A percentile compares a stretch with the other conserved stretches of the same genome.
These are phyloP conservation scores for Psilocybe azurescens DNA, from an alignment of 768 basidiomycete species.

Conservation along the genomic window DNA sequence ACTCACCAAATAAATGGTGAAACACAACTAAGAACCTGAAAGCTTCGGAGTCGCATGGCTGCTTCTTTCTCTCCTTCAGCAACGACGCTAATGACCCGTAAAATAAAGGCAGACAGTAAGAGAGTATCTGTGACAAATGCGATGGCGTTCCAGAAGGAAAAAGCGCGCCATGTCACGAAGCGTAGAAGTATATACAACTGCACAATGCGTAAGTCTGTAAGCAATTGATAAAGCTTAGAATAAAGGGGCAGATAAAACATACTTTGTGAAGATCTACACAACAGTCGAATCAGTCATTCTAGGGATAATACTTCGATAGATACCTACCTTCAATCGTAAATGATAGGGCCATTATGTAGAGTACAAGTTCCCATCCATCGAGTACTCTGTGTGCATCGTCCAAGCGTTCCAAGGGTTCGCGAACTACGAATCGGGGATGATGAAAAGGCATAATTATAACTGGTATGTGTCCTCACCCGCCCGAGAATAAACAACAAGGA, in stretches of 20 bases:
- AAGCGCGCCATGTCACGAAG: conserved; percentile 81
- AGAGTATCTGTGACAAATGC: conserved; percentile 76
- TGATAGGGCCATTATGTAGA: conserved; percentile 81
- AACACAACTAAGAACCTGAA: conserved; percentile 88
- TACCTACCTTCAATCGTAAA: conserved; percentile 79
- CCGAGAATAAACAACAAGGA: conserved; percentile 82
- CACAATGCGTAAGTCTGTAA: neutral
- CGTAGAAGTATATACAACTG: conserved; percentile 75
- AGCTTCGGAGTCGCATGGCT: conserved; percentile 65
- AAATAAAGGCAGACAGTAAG: conserved; percentile 71
- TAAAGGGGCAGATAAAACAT: neutral
- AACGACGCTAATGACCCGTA: conserved; percentile 68
- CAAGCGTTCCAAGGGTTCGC: conserved; percentile 76
- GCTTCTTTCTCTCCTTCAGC: conserved; percentile 39
- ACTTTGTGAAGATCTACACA: conserved; percentile 63
- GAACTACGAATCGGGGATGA: conserved; percentile 48
- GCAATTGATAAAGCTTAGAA: neutral
- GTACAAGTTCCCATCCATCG: conserved; percentile 79
- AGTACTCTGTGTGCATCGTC: conserved; percentile 57
- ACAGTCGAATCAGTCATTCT: neutral
- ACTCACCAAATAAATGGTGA: conserved; percentile 87
- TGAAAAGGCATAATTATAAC: neutral
- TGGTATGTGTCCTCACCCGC: conserved; percentile 56
- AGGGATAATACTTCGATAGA: conserved; percentile 1
- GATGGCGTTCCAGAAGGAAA: conserved; percentile 80